A percentile compares a stretch with the other conserved stretches of the same genome.
Evolutionary conservation across 208 protist genomes (phyloP).

Genomic region (Trypanosoma platydactyli): DNA sequence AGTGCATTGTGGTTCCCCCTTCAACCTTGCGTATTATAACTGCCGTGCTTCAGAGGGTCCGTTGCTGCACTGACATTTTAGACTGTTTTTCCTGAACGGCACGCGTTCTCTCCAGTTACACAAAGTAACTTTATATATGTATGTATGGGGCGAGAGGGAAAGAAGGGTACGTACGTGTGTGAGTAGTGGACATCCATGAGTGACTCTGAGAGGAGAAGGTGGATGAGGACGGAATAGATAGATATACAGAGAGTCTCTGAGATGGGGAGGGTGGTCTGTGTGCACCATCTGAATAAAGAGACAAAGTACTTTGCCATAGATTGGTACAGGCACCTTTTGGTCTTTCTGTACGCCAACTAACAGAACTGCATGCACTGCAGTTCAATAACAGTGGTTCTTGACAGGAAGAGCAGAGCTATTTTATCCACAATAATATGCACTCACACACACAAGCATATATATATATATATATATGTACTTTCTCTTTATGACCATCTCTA

Average conservation of each 20-base stretch:
- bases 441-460: neutral
- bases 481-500: no score
- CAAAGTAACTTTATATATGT: neutral
- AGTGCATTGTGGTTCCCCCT: constrained; percentile 30
- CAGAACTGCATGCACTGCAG: no score
- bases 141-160: neutral
- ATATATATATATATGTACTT: constrained; percentile 19
- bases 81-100: constrained; percentile 36
- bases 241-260: no score
- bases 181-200: no score
- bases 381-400: no score
- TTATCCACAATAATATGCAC: neutral
- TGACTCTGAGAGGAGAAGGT: no score
- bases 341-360: no score
- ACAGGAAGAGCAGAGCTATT: no score
- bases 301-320: no score
- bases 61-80: constrained; percentile 31
- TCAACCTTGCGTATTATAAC: constrained; percentile 28
- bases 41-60: constrained; percentile 31
- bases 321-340: no score
- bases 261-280: no score
- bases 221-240: neutral
- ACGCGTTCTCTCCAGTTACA: neutral
- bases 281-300: no score
- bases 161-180: neutral